Evolutionary conservation across 2,329 filamentous ascomycete species (phyloP).

Genomic region (Ramularia collo-cygni): DNA sequence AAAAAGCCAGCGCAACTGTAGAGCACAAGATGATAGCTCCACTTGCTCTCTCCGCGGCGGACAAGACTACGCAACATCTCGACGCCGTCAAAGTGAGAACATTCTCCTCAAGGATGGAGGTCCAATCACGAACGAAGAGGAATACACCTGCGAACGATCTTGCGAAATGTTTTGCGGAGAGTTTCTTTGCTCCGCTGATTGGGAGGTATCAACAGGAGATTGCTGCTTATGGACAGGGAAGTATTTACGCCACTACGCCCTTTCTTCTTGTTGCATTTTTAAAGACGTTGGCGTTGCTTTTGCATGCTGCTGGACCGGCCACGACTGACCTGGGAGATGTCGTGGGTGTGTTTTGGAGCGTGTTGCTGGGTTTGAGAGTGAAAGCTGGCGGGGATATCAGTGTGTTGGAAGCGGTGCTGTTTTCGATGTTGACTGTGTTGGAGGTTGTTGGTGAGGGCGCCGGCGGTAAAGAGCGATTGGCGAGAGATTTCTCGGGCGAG

Average conservation of each 20-base stretch:
- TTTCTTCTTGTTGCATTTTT: constrained; percentile 72
- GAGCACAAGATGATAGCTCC: constrained; percentile 71
- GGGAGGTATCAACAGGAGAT: constrained; percentile 52
- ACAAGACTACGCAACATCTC: constrained; percentile 65
- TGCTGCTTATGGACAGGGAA: constrained; percentile 25
- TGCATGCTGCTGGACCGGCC: constrained; percentile 76
- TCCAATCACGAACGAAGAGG: constrained; percentile 48
- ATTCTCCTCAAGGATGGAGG: constrained; percentile 71
- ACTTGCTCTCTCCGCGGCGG: constrained; percentile 72
- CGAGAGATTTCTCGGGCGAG: constrained; percentile 65
- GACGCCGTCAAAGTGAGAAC: constrained; percentile 81
- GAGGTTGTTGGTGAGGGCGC: constrained; percentile 61
- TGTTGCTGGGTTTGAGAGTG: constrained; percentile 67
- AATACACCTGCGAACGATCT: constrained; percentile 66
- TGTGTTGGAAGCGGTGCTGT: constrained; percentile 68
- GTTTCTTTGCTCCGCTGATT: constrained; percentile 82
- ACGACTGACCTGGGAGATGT: constrained; percentile 70
- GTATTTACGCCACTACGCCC: constrained; percentile 64
- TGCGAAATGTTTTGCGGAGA: constrained; percentile 64
- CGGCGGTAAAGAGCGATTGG: constrained; percentile 60
- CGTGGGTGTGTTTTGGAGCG: constrained; percentile 74
- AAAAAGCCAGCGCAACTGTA: constrained; percentile 60
- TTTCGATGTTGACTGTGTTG: constrained; percentile 70
- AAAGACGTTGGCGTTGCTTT: constrained; percentile 74
- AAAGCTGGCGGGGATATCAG: constrained; percentile 39